Evolutionary conservation across 495 filamentous ascomycete genomes (phyloP).

Genomic region (Penicillium taxi): DNA sequence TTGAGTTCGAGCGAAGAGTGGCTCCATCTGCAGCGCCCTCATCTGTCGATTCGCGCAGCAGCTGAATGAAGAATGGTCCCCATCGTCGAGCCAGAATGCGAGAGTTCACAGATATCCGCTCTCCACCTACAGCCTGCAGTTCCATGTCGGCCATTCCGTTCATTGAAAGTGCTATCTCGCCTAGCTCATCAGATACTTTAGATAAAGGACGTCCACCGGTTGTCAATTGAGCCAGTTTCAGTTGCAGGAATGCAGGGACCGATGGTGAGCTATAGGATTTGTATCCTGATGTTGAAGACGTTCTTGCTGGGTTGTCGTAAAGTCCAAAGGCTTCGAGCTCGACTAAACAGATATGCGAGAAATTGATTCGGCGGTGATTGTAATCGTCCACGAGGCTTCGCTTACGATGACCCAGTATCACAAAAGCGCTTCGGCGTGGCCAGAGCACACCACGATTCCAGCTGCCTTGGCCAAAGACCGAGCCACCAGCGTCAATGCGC

Average conservation of each 20-base stretch:
- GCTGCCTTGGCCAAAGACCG: slow-evolving; percentile 87
- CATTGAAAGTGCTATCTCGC: slow-evolving; percentile 66
- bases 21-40: slow-evolving; percentile 39
- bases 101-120: slow-evolving; percentile 89
- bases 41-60: slow-evolving; percentile 66
- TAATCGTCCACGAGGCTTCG: slow-evolving; percentile 96
- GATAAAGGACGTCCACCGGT: slow-evolving; percentile 63
- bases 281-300: slow-evolving; percentile 68
- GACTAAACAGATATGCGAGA: slow-evolving; percentile 90
- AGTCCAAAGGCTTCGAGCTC: slow-evolving; percentile 95
- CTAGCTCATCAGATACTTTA: slow-evolving; percentile 71
- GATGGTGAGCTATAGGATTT: slow-evolving; percentile 69
- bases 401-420: slow-evolving; percentile 88
- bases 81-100: slow-evolving; percentile 77
- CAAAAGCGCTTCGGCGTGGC: slow-evolving; percentile 86
- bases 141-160: slow-evolving; percentile 96
- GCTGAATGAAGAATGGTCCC: slow-evolving; percentile 91
- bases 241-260: slow-evolving; percentile 47
- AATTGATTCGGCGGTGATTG: slow-evolving; percentile 95
- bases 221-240: slow-evolving; percentile 52
- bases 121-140: slow-evolving; percentile 78
- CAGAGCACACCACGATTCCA: slow-evolving; percentile 95
- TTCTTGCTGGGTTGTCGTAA: slow-evolving; percentile 83
- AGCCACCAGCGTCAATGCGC: slow-evolving; percentile 91
- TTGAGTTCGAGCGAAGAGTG: slow-evolving; percentile 43